Evolutionary conservation across 1,284 basidiomycete genomes (phyloP).

Genomic region (Sparassis latifolia): DNA sequence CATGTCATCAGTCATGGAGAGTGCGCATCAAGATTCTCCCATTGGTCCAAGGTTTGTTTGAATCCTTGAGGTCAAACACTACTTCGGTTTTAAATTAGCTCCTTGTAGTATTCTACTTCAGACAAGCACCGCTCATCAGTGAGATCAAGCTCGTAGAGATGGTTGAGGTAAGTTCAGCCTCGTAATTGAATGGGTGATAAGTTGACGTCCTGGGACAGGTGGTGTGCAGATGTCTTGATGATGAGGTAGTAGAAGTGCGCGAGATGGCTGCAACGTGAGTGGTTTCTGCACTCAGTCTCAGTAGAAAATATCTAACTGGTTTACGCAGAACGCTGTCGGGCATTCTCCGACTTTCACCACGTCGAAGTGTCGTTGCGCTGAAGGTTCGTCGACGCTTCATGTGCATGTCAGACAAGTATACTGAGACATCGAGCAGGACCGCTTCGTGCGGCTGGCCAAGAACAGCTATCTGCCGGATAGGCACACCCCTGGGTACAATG

Average conservation of each 20-base stretch:
- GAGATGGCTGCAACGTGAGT: slow-evolving; percentile 71
- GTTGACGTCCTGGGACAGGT: slow-evolving; percentile 33
- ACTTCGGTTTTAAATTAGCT: not conserved
- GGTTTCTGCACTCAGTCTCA: not conserved
- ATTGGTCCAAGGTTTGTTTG: slow-evolving; percentile 58
- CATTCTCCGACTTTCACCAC: slow-evolving; percentile 74
- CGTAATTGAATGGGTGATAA: not conserved
- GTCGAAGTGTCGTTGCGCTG: slow-evolving; percentile 64
- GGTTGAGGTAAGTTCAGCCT: slow-evolving; percentile 41
- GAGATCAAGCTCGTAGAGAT: slow-evolving; percentile 63
- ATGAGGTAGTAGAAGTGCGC: slow-evolving; percentile 69
- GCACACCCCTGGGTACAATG: slow-evolving; percentile 51
- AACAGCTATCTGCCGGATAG: slow-evolving; percentile 52
- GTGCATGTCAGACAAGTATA: not conserved
- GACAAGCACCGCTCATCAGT: slow-evolving; percentile 57
- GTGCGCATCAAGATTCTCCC: slow-evolving; percentile 67
- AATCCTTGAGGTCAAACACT: not conserved
- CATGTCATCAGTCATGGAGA: slow-evolving; percentile 53
- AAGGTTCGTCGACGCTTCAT: slow-evolving; percentile 35
- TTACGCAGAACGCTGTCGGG: slow-evolving; percentile 65
- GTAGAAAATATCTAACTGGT: not conserved
- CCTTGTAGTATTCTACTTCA: slow-evolving; percentile 63
- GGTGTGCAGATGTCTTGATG: slow-evolving; percentile 63
- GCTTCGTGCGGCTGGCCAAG: slow-evolving; percentile 62
- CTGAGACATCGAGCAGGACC: slow-evolving; percentile 36